Percentiles rank a stretch among this genome's conserved stretches.
Conservation (phyloP, 1,139 yeast genomes). For the Taphrina confusa region DNA sequence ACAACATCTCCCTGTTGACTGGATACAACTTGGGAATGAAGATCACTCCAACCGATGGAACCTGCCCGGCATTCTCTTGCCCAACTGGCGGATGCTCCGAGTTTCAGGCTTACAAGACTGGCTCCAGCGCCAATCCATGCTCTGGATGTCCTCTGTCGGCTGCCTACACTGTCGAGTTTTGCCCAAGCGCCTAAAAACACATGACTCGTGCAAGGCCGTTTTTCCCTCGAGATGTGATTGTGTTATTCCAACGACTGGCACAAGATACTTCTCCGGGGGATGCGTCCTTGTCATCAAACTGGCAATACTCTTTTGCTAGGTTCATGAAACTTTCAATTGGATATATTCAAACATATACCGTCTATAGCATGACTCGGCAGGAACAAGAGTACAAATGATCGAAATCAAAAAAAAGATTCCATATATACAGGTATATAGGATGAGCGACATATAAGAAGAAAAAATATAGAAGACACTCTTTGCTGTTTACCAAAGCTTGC, state of each 20-base stretch:
- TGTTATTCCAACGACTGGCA: no score
- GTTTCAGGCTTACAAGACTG: constrained; percentile 22
- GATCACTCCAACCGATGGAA: constrained; percentile 13
- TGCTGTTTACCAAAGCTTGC: no score
- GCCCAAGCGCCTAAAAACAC: constrained; percentile 8
- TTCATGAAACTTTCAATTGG: neutral
- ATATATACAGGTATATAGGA: constrained; percentile 5
- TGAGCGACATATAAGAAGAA: constrained; percentile 1
- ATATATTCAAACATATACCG: neutral
- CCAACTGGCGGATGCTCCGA: constrained; percentile 23
- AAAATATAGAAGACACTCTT: neutral
- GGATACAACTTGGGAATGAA: constrained; percentile 32
- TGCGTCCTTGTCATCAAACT: no score
- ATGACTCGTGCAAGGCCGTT: no score
- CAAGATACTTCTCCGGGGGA: no score
- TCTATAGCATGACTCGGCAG: neutral
- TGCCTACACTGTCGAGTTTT: constrained; percentile 20
- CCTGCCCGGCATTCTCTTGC: constrained; percentile 27
- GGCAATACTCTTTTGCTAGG: no score
- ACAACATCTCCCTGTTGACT: constrained; percentile 31
- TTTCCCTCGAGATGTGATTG: no score
- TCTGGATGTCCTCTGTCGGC: constrained; percentile 17
- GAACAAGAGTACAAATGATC: no score
- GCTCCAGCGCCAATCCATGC: constrained; percentile 27
- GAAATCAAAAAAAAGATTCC: neutral